These are phyloP conservation scores for Hygrophorus pudorinus DNA, from an alignment of 768 basidiomycete genomes.

Conservation along the genomic window DNA sequence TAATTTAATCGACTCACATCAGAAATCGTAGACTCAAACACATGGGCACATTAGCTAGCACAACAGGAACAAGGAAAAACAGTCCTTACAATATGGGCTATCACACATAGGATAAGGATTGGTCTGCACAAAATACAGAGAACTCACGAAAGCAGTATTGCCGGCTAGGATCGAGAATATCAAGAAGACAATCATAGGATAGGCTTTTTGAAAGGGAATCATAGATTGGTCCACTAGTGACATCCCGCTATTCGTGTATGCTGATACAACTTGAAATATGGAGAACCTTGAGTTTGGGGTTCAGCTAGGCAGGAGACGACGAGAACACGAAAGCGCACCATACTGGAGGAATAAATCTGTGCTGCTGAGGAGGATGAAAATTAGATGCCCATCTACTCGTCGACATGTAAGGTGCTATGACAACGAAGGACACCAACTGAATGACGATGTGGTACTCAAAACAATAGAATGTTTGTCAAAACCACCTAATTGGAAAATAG, in stretches of 20 bases:
- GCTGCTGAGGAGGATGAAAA: slow-evolving; percentile 51
- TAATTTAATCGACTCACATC: slow-evolving; percentile 48
- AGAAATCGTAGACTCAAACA: slow-evolving; percentile 58
- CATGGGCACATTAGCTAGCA: neutral
- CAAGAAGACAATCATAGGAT: slow-evolving; percentile 68
- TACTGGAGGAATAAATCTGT: slow-evolving; percentile 42
- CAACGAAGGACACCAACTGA: slow-evolving; percentile 59
- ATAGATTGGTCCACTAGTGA: slow-evolving; percentile 85
- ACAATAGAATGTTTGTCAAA: slow-evolving; percentile 2
- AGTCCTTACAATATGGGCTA: slow-evolving; percentile 79
- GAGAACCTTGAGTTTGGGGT: slow-evolving; percentile 51
- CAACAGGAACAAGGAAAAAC: neutral
- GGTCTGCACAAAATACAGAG: neutral
- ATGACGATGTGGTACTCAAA: slow-evolving; percentile 66
- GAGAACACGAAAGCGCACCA: slow-evolving; percentile 39
- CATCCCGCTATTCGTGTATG: slow-evolving; percentile 84
- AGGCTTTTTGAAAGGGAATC: slow-evolving; percentile 84
- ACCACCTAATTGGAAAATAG: neutral
- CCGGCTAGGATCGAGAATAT: slow-evolving; percentile 77
- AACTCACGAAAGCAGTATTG: slow-evolving; percentile 86
- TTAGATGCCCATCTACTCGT: slow-evolving; percentile 44
- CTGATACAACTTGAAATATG: slow-evolving; percentile 73
- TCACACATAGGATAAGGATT: slow-evolving; percentile 2
- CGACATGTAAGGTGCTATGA: slow-evolving; percentile 77
- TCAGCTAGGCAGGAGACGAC: neutral